Percentiles rank a stretch among this genome's conserved stretches.
phyloP scores from a whole-genome alignment of 129 eudicot species.

The Glebionis coronaria region DNA sequence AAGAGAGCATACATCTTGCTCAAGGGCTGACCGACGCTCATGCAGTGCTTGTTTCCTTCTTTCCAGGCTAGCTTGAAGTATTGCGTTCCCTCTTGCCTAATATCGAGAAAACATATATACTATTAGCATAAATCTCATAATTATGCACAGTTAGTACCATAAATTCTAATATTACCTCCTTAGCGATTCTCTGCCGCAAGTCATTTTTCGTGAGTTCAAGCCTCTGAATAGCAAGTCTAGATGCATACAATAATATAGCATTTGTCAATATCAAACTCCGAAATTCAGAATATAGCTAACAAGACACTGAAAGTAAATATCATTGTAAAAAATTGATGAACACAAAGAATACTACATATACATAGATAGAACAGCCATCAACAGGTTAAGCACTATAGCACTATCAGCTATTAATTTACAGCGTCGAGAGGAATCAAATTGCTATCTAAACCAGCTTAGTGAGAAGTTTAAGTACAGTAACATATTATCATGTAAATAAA shows the following conservation, averaged over 20 bases:
- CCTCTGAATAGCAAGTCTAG: constrained; percentile 85
- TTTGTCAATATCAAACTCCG: constrained; percentile 15
- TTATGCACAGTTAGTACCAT: constrained; percentile 10
- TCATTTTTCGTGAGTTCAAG: constrained; percentile 86
- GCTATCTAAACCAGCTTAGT: too few relatives aligned
- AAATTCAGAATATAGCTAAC: background rate
- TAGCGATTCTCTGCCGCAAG: constrained; percentile 81
- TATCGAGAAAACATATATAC: constrained; percentile 9
- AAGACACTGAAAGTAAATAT: constrained; percentile 8
- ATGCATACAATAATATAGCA: constrained; percentile 14
- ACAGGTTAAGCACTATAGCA: too few relatives aligned
- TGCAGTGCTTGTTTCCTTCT: constrained; percentile 95
- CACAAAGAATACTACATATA: background rate
- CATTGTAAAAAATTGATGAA: constrained; percentile 1
- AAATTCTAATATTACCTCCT: constrained; percentile 56
- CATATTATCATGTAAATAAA: background rate
- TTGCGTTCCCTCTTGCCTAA: constrained; percentile 94
- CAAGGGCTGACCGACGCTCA: constrained; percentile 96
- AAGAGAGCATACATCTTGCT: constrained; percentile 72
- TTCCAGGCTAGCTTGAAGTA: constrained; percentile 94
- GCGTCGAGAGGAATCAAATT: too few relatives aligned
- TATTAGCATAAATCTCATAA: constrained; percentile 17
- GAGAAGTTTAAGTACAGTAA: too few relatives aligned
- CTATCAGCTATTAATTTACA: too few relatives aligned
- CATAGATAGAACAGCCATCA: too few relatives aligned